Evolutionary conservation across 768 basidiomycete genomes (phyloP).

Genomic region (Suillus hirtellus): DNA sequence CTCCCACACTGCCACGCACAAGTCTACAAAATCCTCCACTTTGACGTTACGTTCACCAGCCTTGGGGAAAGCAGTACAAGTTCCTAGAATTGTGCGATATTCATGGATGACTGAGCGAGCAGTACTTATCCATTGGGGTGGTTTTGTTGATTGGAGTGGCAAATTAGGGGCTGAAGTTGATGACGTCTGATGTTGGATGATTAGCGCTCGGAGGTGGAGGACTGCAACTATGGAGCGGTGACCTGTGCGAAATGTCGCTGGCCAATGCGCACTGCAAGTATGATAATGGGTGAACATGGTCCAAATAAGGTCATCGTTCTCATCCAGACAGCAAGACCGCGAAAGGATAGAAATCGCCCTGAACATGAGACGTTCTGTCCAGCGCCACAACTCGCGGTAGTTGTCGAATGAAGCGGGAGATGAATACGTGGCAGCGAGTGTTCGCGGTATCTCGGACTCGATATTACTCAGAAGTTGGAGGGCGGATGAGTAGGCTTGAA

Average conservation of each 20-base stretch:
- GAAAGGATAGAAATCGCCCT: conserved; percentile 72
- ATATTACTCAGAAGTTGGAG: conserved; percentile 54
- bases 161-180: conserved; percentile 20
- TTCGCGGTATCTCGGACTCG: conserved; percentile 45
- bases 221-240: conserved; percentile 72
- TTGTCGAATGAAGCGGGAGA: conserved; percentile 53
- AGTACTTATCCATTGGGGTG: conserved; percentile 60
- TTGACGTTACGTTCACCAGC: conserved; percentile 77
- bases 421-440: conserved; percentile 26
- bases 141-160: conserved; percentile 28
- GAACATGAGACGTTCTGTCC: conserved; percentile 81
- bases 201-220: conserved; percentile 74
- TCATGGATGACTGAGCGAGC: conserved; percentile 70
- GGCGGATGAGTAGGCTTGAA: conserved; percentile 56
- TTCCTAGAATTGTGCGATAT: conserved; percentile 66
- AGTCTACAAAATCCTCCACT: conserved; percentile 83
- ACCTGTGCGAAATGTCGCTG: conserved; percentile 70
- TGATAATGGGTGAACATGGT: conserved; percentile 62
- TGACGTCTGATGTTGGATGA: conserved; percentile 44
- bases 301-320: conserved; percentile 51
- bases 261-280: conserved; percentile 69
- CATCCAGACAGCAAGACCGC: conserved; percentile 39
- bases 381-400: conserved; percentile 84
- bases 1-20: conserved; percentile 83
- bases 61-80: conserved; percentile 73